A percentile compares a stretch with the other conserved stretches of the same genome.
Conservation (phyloP, 169 alveolate genomes). For the Plasmodium malariae region DNA sequence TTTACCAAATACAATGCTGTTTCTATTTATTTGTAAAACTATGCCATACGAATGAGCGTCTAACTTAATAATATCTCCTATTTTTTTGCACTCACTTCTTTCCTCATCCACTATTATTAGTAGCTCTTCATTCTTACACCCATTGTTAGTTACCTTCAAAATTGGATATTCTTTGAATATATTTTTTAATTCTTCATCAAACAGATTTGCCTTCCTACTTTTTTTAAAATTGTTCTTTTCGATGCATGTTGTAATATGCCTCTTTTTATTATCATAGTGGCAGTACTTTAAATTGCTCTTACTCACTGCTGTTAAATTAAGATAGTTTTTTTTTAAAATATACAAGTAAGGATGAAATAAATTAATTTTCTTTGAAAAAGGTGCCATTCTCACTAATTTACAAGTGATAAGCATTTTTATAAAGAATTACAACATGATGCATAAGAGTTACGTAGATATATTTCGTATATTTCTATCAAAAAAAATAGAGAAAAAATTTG, state of each 20-base stretch:
- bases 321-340: background rate
- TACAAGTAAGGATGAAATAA: background rate
- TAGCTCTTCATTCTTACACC: slow-evolving; percentile 30
- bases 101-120: slow-evolving; percentile 1
- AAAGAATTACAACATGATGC: no score
- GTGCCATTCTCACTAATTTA: background rate
- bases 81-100: background rate
- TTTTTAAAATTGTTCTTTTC: background rate
- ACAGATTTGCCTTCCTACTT: background rate
- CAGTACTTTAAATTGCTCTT: background rate
- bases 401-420: no score
- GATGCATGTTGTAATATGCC: background rate
- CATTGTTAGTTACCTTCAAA: background rate
- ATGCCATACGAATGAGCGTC: slow-evolving; percentile 32
- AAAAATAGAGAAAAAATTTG: no score
- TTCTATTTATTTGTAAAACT: slow-evolving; percentile 56
- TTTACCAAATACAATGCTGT: slow-evolving; percentile 27
- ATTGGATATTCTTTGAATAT: slow-evolving; percentile 42
- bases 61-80: slow-evolving; percentile 24
- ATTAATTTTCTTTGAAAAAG: background rate
- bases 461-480: no score
- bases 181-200: slow-evolving; percentile 54
- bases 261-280: background rate
- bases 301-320: no score
- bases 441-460: no score